A percentile compares a stretch with the other conserved stretches of the same genome.
Conservation (phyloP, 352 stramenopile genomes). For the Globisporangium cystogenes region DNA sequence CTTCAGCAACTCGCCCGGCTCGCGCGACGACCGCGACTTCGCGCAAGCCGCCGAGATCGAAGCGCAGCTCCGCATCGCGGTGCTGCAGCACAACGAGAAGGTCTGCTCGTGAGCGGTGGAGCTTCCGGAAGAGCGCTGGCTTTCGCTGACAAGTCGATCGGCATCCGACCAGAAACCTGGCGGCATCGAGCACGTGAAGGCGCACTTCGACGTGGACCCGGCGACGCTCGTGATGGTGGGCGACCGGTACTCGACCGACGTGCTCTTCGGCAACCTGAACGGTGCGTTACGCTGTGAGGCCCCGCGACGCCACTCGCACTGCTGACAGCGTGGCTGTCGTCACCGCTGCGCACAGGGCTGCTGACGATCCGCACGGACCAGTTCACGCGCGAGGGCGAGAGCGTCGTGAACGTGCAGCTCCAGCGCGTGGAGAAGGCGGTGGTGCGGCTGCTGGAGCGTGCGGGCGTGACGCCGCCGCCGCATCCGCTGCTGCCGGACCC, state of each 20-base stretch:
- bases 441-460: conserved; percentile 36
- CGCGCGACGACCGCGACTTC: conserved; percentile 86
- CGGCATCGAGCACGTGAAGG: conserved; percentile 83
- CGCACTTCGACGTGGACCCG: conserved; percentile 78
- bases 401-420: conserved; percentile 55
- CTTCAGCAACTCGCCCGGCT: conserved; percentile 96
- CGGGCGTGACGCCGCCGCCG: conserved; percentile 30
- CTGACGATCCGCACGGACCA: conserved; percentile 94
- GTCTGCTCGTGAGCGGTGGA: too few species aligned
- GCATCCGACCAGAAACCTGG: conserved; percentile 81
- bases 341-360: conserved; percentile 58
- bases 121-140: too few species aligned
- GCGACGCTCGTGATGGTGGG: conserved; percentile 93
- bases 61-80: conserved; percentile 65
- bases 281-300: conserved; percentile 22
- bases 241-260: conserved; percentile 95
- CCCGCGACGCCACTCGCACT: too few species aligned
- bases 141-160: background rate
- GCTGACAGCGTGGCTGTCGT: background rate
- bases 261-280: conserved; percentile 97
- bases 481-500: conserved; percentile 30
- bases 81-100: conserved; percentile 91
- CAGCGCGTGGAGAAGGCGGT: conserved; percentile 64
- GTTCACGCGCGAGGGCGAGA: conserved; percentile 61
- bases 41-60: conserved; percentile 80